Base-by-base conservation (phyloP, 139 green algal genomes). In the Coccomyxa sp. region DNA sequence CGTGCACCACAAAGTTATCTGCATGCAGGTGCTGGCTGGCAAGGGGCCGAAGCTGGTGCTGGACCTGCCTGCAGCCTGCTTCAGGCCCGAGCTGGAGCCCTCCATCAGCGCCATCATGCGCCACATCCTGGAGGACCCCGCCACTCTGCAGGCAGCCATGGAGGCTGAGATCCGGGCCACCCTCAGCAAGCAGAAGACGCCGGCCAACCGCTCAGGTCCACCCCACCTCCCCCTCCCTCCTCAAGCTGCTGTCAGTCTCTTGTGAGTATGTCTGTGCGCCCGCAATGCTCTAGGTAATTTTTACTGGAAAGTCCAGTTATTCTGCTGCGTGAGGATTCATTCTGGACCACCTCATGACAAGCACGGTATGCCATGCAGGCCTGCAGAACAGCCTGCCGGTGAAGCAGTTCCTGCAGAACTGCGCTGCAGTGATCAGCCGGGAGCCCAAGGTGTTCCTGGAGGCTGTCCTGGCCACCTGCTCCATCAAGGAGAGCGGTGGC, bases 101-200 rank as follows among this genome's bases (percentile, higher is more conserved):
- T 74, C 88, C 50, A 88, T 95, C 29, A 78, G 89, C 0, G 78
- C 91, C 8, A 85, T 99, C 18, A 79, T 99, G 55, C 87, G 93
- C 2, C 90, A 98, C 79, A 81, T 98, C 55, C 78, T 98, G 78
- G 95, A 99, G 82, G 95, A 99, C 82, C 88, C 89, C 2, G 77
- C 79, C 39, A 97, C 94, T 10, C 88, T 99, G 80, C 91, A 95
- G 81, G 70, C 81, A 1, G 94, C 90, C 72, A 98, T 99, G 95
- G 95, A 98, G 83, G 77, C 87, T 0, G 94, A 98, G 84, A 93
- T 98, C 39, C 84, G 87, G 24, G 88, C 84, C 80, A 83, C 81
- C 54, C 83, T 97, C 39, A 37, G 24, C 64, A 71, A 36, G 68
- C 29, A 36, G 24, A 39, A 72, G n/a, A 22, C 68, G 14, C 24